Evolutionary conservation across 768 basidiomycete species (phyloP).

Genomic region (Podaxis sp.): DNA sequence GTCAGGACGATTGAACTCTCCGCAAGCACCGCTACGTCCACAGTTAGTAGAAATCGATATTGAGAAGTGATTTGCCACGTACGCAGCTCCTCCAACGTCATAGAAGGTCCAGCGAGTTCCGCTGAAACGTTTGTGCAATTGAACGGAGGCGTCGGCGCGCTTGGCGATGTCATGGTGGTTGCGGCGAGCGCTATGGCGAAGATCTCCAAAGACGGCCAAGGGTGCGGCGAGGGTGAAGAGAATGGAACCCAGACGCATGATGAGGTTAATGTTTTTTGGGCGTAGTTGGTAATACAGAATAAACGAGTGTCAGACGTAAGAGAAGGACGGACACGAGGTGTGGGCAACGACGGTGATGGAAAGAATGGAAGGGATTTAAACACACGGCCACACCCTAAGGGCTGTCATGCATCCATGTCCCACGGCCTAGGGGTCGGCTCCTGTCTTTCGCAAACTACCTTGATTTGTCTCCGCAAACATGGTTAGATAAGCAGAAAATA

Average conservation of each 20-base stretch:
- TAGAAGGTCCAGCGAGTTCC: conserved; percentile 30
- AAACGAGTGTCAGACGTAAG: conserved; percentile 16
- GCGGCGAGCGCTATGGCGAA: conserved; percentile 15
- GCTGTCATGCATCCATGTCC: no score
- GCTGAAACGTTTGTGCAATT: conserved; percentile 25
- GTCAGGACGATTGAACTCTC: conserved; percentile 23
- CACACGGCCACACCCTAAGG: no score
- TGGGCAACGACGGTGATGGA: not conserved
- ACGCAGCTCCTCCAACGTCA: conserved; percentile 28
- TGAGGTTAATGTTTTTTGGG: not conserved
- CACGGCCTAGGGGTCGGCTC: no score
- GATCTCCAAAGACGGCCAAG: conserved; percentile 13
- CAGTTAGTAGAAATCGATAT: not conserved
- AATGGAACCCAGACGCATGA: conserved; percentile 9
- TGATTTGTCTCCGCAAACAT: no score
- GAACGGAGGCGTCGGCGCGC: conserved; percentile 24
- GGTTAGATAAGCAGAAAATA: no score
- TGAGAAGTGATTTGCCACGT: conserved; percentile 14
- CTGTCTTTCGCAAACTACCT: no score
- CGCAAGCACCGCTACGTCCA: conserved; percentile 29
- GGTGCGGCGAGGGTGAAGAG: conserved; percentile 11
- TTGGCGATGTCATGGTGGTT: conserved; percentile 27
- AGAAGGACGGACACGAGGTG: conserved; percentile 8
- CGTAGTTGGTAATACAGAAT: conserved; percentile 3
- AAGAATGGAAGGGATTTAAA: not conserved